Evolutionary conservation across 116 monocot genomes (phyloP).

Genomic region (Posidonia oceanica): DNA sequence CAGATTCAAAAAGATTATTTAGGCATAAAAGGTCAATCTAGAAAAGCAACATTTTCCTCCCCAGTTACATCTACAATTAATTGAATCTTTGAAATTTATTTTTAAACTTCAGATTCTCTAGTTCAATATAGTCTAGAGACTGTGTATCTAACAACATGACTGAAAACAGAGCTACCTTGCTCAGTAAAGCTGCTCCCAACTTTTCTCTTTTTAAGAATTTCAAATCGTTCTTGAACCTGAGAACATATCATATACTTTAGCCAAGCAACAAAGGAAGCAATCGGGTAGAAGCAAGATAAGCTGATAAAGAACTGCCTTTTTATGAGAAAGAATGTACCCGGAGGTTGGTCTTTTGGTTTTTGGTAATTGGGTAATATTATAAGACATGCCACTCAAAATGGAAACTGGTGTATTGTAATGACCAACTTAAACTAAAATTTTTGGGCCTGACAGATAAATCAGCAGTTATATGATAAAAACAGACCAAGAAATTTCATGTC

Average conservation of each 20-base stretch:
- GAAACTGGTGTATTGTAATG: no score
- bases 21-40: background rate
- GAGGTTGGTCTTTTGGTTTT: no score
- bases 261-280: background rate
- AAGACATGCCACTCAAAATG: no score
- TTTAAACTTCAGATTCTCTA: background rate
- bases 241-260: background rate
- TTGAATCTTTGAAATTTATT: no score
- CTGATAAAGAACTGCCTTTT: background rate
- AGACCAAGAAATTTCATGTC: no score
- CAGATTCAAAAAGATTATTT: background rate
- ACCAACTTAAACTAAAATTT: no score
- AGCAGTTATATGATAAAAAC: no score
- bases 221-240: slow-evolving; percentile 96
- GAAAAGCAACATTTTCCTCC: background rate
- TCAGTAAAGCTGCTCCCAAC: slow-evolving; percentile 60
- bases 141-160: background rate
- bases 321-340: no score
- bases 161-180: slow-evolving; percentile 31
- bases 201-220: slow-evolving; percentile 88
- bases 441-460: no score
- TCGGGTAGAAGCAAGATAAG: background rate
- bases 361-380: no score
- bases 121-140: background rate
- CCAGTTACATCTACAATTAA: background rate